Conservation (phyloP, 2,329 filamentous ascomycete genomes). For the Xylogone sp. region DNA sequence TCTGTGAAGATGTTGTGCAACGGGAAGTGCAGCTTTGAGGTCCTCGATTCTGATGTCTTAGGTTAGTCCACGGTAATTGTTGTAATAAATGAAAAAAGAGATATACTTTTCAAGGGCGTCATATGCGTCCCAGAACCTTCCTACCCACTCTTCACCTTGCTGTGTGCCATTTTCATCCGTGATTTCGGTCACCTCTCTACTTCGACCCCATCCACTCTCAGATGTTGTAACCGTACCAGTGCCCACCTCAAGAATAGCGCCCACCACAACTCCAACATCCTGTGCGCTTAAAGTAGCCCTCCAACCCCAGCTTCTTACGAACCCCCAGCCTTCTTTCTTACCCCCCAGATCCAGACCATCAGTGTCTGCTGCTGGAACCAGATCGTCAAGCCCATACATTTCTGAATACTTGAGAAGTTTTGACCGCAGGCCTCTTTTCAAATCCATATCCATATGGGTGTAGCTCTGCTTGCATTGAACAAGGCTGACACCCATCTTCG, state of each 20-base stretch:
- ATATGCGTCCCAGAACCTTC: constrained; percentile 68
- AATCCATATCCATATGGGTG: constrained; percentile 96
- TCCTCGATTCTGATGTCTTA: constrained; percentile 60
- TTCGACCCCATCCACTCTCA: constrained; percentile 26
- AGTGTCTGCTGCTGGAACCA: constrained; percentile 76
- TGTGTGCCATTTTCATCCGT: constrained; percentile 39
- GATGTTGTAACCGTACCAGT: constrained; percentile 35
- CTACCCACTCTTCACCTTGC: constrained; percentile 61
- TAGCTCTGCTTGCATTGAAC: constrained; percentile 94
- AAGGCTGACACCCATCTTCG: constrained; percentile 96
- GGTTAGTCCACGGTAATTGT: constrained; percentile 38
- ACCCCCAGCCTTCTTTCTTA: constrained; percentile 91
- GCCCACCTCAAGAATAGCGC: constrained; percentile 89
- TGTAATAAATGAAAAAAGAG: not conserved
- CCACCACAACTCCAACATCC: constrained; percentile 89
- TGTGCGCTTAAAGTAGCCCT: constrained; percentile 89
- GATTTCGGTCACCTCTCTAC: constrained; percentile 39
- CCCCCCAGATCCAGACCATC: constrained; percentile 66
- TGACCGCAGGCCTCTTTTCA: constrained; percentile 82
- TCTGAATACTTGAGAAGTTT: constrained; percentile 89
- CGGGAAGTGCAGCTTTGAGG: constrained; percentile 71
- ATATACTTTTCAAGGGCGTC: constrained; percentile 67
- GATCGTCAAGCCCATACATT: constrained; percentile 87
- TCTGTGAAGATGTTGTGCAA: constrained; percentile 83
- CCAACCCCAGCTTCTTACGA: constrained; percentile 97